A percentile compares a stretch with the other conserved stretches of the same genome.
Evolutionary conservation across 2,329 filamentous ascomycete genomes (phyloP).

Genomic region (Talaromyces atroroseus): DNA sequence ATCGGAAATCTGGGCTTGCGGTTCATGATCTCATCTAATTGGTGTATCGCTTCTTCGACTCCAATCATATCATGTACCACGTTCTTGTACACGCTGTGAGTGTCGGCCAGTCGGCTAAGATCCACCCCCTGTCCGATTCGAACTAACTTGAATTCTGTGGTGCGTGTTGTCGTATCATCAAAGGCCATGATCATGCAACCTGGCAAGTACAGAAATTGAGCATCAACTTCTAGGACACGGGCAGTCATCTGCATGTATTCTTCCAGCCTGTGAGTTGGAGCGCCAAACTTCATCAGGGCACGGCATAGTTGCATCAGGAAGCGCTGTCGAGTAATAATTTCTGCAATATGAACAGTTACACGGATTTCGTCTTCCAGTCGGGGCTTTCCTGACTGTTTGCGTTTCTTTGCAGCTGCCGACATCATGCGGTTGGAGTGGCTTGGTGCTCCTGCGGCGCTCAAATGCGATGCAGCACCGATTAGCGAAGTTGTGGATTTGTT

Average conservation of each 20-base stretch:
- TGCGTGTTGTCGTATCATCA: slow-evolving; percentile 46
- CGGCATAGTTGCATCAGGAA: slow-evolving; percentile 81
- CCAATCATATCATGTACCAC: slow-evolving; percentile 41
- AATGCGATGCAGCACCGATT: slow-evolving; percentile 33
- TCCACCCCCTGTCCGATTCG: slow-evolving; percentile 36
- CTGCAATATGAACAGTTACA: slow-evolving; percentile 57
- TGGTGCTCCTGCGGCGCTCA: slow-evolving; percentile 29
- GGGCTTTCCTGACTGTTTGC: slow-evolving; percentile 19
- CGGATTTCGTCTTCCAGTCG: slow-evolving; percentile 45
- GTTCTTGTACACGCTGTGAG: slow-evolving; percentile 41
- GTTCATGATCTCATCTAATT: slow-evolving; percentile 48
- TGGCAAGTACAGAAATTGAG: slow-evolving; percentile 82
- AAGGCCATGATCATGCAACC: slow-evolving; percentile 91
- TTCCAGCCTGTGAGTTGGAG: slow-evolving; percentile 83
- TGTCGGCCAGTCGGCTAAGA: slow-evolving; percentile 37
- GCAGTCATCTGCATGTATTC: slow-evolving; percentile 85
- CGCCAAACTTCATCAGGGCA: slow-evolving; percentile 82
- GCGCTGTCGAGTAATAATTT: slow-evolving; percentile 70
- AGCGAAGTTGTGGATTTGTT: slow-evolving; percentile 36
- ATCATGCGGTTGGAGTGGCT: slow-evolving; percentile 21
- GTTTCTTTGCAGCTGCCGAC: slow-evolving; percentile 18
- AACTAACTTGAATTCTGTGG: slow-evolving; percentile 39
- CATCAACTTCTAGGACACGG: slow-evolving; percentile 76
- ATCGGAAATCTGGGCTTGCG: slow-evolving; percentile 50
- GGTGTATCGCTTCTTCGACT: slow-evolving; percentile 36